Evolutionary conservation across 306 rosid species (phyloP).

Genomic region (Leucaena leucocephala): DNA sequence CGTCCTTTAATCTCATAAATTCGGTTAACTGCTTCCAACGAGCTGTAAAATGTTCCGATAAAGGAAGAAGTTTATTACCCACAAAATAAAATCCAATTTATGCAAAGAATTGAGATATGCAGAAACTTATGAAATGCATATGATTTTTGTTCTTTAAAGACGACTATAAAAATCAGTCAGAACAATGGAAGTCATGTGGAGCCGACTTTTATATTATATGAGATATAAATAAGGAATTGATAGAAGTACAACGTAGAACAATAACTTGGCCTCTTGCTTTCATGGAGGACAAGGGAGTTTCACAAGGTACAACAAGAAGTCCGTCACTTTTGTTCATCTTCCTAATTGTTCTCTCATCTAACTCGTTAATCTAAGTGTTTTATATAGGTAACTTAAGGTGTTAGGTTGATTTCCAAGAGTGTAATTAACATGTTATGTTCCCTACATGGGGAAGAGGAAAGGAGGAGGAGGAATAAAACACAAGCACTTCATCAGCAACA

Average conservation of each 20-base stretch:
- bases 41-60: constrained; percentile 42
- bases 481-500: background rate
- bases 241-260: background rate
- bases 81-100: background rate
- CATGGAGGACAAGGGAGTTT: background rate
- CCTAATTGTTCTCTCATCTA: background rate
- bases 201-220: background rate
- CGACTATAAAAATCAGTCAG: background rate
- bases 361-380: background rate
- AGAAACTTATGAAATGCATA: constrained; percentile 12
- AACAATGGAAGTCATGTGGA: background rate
- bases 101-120: background rate
- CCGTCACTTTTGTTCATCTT: background rate
- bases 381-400: background rate
- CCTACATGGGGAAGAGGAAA: background rate
- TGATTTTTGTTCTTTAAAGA: background rate
- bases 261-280: background rate
- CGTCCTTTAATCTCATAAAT: constrained; percentile 73
- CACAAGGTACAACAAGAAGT: constrained; percentile 2
- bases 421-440: constrained; percentile 6
- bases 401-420: background rate
- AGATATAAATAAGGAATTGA: background rate
- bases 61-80: background rate
- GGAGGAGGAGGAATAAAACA: background rate
- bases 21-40: constrained; percentile 59